Conservation (phyloP, 2,329 filamentous ascomycete genomes). For the Trichoderma sp. region DNA sequence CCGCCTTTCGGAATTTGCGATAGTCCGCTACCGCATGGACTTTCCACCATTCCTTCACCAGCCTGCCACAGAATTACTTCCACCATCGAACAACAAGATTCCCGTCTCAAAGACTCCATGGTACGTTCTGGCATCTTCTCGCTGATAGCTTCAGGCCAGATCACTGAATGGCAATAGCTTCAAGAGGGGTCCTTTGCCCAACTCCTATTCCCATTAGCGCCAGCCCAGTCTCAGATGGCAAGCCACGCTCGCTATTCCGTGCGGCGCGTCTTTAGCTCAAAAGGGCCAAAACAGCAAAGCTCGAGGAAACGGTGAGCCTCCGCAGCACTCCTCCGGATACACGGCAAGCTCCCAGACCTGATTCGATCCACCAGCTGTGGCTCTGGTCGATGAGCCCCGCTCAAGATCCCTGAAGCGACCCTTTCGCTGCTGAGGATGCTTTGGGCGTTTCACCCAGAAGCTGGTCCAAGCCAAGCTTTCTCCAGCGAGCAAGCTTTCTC, state of each 20-base stretch:
- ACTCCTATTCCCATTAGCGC: not conserved
- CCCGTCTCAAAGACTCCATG: not conserved
- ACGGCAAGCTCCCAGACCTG: slow-evolving; percentile 12
- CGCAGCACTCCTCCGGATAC: slow-evolving; percentile 14
- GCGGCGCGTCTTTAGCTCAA: not conserved
- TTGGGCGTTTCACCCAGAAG: slow-evolving; percentile 17
- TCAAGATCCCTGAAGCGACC: slow-evolving; percentile 4
- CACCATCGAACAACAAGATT: not conserved
- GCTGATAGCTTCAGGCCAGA: not conserved
- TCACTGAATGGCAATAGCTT: not conserved
- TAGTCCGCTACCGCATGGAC: not conserved
- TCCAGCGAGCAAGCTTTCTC: slow-evolving; percentile 3
- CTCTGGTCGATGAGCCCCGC: slow-evolving; percentile 9
- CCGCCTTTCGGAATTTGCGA: not conserved
- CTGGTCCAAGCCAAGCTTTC: slow-evolving; percentile 4
- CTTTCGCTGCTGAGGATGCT: slow-evolving; percentile 8
- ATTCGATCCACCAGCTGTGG: slow-evolving; percentile 11
- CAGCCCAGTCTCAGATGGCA: not conserved
- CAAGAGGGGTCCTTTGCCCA: not conserved
- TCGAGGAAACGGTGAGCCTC: slow-evolving; percentile 3
- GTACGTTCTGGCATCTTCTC: not conserved
- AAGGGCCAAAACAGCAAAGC: not conserved
- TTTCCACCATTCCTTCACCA: not conserved
- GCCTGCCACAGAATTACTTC: not conserved
- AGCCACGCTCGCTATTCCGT: not conserved